phyloP scores from a whole-genome alignment of 2,329 filamentous ascomycete genomes.

The Tolypocladium guangdongense region DNA sequence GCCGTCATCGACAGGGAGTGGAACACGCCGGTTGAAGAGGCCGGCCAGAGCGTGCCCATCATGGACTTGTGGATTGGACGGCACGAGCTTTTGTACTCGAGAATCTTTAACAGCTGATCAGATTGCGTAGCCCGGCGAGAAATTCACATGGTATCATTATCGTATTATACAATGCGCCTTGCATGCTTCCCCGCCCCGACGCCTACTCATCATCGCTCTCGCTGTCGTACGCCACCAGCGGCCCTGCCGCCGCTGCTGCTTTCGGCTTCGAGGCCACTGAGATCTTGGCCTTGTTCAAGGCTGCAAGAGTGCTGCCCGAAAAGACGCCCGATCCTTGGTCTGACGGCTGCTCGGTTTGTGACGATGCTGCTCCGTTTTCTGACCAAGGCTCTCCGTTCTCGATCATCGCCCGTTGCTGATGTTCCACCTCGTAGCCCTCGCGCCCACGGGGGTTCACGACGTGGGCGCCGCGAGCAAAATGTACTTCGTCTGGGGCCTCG shows the following conservation, averaged over 20 bases:
- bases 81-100: conserved; percentile 73
- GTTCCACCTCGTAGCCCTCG: conserved; percentile 51
- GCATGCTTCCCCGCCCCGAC: conserved; percentile 9
- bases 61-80: conserved; percentile 78
- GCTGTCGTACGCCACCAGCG: conserved; percentile 81
- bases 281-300: conserved; percentile 51
- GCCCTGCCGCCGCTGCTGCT: conserved; percentile 45
- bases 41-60: conserved; percentile 63
- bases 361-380: conserved; percentile 16
- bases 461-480: conserved; percentile 72
- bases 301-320: conserved; percentile 70
- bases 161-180: conserved; percentile 10
- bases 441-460: conserved; percentile 49
- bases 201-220: conserved; percentile 61
- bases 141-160: conserved; percentile 18
- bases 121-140: conserved; percentile 1
- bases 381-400: conserved; percentile 41
- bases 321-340: conserved; percentile 54
- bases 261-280: conserved; percentile 44
- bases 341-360: conserved; percentile 22
- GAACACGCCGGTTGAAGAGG: conserved; percentile 48
- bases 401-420: conserved; percentile 48
- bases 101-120: conserved; percentile 70
- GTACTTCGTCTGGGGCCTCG: conserved; percentile 87
- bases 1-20: conserved; percentile 49